These are phyloP conservation scores for Boletus coccyginus DNA, from an alignment of 768 basidiomycete species.

Conservation along the genomic window DNA sequence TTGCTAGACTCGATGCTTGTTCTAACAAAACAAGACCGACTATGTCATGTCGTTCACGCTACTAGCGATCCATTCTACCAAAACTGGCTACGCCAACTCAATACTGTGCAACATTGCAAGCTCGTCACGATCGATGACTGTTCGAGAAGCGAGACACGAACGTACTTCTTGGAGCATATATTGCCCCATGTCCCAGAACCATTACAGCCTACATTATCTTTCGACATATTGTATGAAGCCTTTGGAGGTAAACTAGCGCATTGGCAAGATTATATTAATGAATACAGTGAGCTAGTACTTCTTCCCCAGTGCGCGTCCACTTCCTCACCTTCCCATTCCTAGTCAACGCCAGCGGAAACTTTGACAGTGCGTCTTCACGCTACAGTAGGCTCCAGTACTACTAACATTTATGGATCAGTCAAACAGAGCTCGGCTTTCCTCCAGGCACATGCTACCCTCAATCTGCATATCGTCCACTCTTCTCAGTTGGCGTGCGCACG, in stretches of 20 bases:
- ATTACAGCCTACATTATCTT: slow-evolving; percentile 52
- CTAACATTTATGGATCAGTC: slow-evolving; percentile 41
- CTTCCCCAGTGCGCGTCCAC: background rate
- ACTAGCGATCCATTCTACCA: slow-evolving; percentile 86
- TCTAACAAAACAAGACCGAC: slow-evolving; percentile 81
- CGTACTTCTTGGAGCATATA: slow-evolving; percentile 63
- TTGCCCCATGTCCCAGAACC: slow-evolving; percentile 69
- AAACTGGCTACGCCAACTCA: slow-evolving; percentile 76
- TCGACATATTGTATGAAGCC: slow-evolving; percentile 71
- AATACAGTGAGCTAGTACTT: slow-evolving; percentile 52
- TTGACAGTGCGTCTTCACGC: slow-evolving; percentile 53
- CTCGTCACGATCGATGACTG: slow-evolving; percentile 82
- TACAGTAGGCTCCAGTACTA: background rate
- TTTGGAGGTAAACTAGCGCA: slow-evolving; percentile 86
- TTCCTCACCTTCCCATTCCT: slow-evolving; percentile 7
- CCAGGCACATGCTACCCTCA: slow-evolving; percentile 79
- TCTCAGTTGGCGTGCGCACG: slow-evolving; percentile 52
- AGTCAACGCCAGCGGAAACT: slow-evolving; percentile 74
- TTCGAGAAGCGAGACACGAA: slow-evolving; percentile 64
- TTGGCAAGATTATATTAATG: slow-evolving; percentile 76
- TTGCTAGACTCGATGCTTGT: slow-evolving; percentile 84
- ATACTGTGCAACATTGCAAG: slow-evolving; percentile 83
- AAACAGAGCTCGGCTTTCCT: slow-evolving; percentile 81
- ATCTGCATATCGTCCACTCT: slow-evolving; percentile 85
- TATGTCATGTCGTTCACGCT: slow-evolving; percentile 80